Base-by-base conservation (phyloP, 2,329 filamentous ascomycete species). In the Chaetoscypha palmicola region DNA sequence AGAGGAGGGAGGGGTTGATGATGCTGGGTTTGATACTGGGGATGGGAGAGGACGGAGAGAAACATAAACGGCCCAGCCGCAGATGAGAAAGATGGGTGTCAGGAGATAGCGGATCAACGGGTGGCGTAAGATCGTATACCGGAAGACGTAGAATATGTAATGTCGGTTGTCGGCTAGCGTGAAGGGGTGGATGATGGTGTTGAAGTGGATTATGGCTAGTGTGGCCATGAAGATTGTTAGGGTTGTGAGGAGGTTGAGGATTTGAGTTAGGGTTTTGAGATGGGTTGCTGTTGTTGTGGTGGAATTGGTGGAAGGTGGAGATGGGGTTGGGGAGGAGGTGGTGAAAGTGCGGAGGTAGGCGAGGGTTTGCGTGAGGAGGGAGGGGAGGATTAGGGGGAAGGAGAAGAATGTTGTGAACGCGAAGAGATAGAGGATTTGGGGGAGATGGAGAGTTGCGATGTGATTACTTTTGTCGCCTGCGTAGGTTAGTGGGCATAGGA, bases 101-200 rank as follows among this genome's bases (percentile, higher is more conserved):
- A 85, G 79, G 1, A 74, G 64, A 55, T 88, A 89, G 26, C 81
- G 81, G 40, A 87, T 65, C 14, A 69, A 65, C 1, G 71, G 68
- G 32, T 86, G 76, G 4, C 73, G 73, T 2, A 84, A 75, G 28
- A 97, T 81, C 4, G 84, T 81, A 58, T 89, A 79, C 1, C 89
- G 81, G 70, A 98, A 98, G 48, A 94, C 71, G 67, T 98, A 98
- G 65, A 98, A 98, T 63, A 94, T 83, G 68, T 95, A 98, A 64
- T 98, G 92, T 2, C 92, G 75, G 64, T 98, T 98, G 64, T 98
- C 92, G 24, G 92, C 92, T 1, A 97, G 75, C 0, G 90, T 95
- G 62, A 97, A 98, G 0, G 92, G 91, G 60, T 98, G 92, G 33
- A 97, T 77, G 50, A 95, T 83, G 24, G 92, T 98, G 71, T 96